Evolutionary conservation across 2,329 filamentous ascomycete genomes (phyloP).

Genomic region (Colletotrichum sublineola): DNA sequence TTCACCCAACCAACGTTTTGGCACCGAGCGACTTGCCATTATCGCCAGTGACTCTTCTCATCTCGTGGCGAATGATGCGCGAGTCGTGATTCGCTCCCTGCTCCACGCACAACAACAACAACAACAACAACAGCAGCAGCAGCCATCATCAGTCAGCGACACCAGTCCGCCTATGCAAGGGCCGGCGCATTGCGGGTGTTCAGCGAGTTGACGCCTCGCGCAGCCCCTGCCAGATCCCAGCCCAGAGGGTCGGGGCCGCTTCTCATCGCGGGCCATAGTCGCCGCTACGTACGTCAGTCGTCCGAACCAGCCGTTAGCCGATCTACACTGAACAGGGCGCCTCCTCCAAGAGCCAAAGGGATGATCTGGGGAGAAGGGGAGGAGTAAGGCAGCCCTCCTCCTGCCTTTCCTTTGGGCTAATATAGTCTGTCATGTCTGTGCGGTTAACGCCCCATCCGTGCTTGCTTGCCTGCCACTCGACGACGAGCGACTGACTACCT

Average conservation of each 20-base stretch:
- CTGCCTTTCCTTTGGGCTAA: background rate
- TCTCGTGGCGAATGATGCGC: background rate
- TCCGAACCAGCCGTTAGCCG: constrained; percentile 36
- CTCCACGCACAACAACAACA: background rate
- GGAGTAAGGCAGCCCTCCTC: background rate
- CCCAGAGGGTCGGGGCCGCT: constrained; percentile 39
- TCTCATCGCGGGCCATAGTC: constrained; percentile 12
- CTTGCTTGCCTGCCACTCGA: background rate
- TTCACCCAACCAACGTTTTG: background rate
- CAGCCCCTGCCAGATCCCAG: constrained; percentile 33
- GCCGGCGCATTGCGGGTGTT: constrained; percentile 2
- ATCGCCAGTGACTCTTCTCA: background rate
- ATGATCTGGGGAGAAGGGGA: background rate
- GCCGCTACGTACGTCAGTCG: constrained; percentile 25
- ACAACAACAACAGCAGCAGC: background rate
- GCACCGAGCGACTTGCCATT: background rate
- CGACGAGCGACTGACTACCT: background rate
- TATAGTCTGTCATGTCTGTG: constrained; percentile 3
- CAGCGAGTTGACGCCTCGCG: constrained; percentile 29
- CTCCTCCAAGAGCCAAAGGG: constrained; percentile 1
- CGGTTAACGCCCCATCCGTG: constrained; percentile 27
- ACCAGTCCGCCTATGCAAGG: background rate
- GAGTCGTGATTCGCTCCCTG: background rate
- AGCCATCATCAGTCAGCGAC: constrained; percentile 4
- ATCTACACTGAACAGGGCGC: constrained; percentile 16